Percentiles rank a stretch among this genome's conserved stretches.
Conservation (phyloP, 2,329 filamentous ascomycete genomes). For the Aspergillus eucalypticola region DNA sequence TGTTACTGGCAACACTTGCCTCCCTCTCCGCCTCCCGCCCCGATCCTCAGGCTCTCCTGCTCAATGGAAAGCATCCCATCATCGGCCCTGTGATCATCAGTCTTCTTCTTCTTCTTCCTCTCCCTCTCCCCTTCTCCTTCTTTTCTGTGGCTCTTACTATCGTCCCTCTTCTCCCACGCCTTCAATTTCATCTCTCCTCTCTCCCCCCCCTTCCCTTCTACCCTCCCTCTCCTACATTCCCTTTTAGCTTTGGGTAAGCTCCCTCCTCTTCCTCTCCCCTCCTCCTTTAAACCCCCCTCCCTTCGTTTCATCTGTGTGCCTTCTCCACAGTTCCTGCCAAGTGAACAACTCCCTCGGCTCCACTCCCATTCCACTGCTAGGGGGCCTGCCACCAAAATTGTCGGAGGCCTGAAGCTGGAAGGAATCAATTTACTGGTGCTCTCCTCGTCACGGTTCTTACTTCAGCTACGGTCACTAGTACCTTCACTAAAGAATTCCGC, state of each 20-base stretch:
- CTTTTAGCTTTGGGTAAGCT: slow-evolving; percentile 15
- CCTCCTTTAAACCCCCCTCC: slow-evolving; percentile 14
- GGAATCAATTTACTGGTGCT: not conserved
- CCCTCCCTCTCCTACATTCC: slow-evolving; percentile 5
- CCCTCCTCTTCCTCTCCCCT: not conserved
- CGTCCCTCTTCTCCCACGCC: not conserved
- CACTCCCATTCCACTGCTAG: slow-evolving; percentile 30
- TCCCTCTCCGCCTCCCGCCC: slow-evolving; percentile 2
- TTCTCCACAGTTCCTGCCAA: slow-evolving; percentile 35
- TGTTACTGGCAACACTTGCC: not conserved
- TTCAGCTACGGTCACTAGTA: not conserved
- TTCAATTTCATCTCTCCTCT: slow-evolving; percentile 4
- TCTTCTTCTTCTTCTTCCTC: slow-evolving; percentile 2
- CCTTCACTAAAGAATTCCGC: not conserved
- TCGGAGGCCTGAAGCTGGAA: not conserved
- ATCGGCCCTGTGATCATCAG: not conserved
- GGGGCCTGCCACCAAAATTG: slow-evolving; percentile 15
- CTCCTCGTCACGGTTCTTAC: not conserved
- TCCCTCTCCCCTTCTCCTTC: not conserved
- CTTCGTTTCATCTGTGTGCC: slow-evolving; percentile 11
- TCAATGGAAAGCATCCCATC: not conserved
- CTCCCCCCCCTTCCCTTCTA: not conserved
- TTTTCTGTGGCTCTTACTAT: slow-evolving; percentile 4
- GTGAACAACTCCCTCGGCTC: slow-evolving; percentile 28
- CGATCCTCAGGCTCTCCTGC: slow-evolving; percentile 7